A percentile compares a stretch with the other conserved stretches of the same genome.
These are phyloP conservation scores for Phytophthora macrochlamydospora DNA, from an alignment of 352 stramenopile genomes.

Conservation along the genomic window DNA sequence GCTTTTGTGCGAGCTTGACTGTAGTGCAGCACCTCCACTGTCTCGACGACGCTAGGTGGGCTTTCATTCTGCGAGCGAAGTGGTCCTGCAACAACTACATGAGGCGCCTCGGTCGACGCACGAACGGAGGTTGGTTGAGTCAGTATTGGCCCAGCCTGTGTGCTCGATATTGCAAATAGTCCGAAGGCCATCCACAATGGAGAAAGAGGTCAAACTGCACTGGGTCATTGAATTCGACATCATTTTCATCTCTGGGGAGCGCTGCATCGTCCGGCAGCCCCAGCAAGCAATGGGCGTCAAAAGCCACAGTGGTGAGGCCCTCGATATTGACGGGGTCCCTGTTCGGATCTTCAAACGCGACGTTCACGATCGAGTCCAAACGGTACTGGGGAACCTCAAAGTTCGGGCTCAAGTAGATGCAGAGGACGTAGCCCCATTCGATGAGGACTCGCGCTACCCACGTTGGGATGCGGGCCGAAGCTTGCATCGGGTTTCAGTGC, in stretches of 20 bases:
- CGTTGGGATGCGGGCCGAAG: not conserved
- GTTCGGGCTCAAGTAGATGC: not conserved
- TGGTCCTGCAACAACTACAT: too few species aligned
- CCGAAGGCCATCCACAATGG: not conserved
- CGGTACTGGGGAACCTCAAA: constrained; percentile 5
- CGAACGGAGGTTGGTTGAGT: too few species aligned
- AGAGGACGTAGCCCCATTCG: constrained; percentile 6
- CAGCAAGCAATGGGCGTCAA: constrained; percentile 11
- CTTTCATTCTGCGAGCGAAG: too few species aligned
- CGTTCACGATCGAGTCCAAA: constrained; percentile 14
- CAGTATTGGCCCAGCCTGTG: too few species aligned
- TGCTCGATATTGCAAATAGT: too few species aligned
- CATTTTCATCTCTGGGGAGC: not conserved
- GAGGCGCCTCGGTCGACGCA: too few species aligned
- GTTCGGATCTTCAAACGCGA: constrained; percentile 5
- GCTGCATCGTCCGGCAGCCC: constrained; percentile 3
- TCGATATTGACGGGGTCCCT: constrained; percentile 1
- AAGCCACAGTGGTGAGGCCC: not conserved
- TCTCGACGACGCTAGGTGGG: too few species aligned
- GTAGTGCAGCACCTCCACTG: too few species aligned
- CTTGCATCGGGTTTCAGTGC: constrained; percentile 5
- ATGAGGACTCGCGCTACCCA: not conserved
- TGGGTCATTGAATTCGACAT: constrained; percentile 6
- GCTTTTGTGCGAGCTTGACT: too few species aligned
- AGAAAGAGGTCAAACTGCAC: constrained; percentile 7